Conservation (phyloP, 108 stramenopile genomes). For the Nitzschia putrida region DNA sequence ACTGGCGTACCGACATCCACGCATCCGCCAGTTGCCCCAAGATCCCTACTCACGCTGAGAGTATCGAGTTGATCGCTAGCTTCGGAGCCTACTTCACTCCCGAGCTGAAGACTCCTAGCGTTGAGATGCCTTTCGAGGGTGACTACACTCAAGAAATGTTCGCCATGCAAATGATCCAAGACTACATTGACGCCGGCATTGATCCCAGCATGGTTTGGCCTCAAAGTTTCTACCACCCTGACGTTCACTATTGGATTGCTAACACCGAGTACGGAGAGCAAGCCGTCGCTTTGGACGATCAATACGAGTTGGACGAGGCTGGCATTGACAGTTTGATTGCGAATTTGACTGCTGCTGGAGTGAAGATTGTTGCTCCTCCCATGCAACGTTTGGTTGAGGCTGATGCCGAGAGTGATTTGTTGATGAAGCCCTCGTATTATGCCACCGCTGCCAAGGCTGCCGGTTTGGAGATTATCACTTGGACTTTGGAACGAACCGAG, state of each 20-base stretch:
- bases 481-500: slow-evolving; percentile 69
- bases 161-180: slow-evolving; percentile 70
- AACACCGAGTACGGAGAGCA: slow-evolving; percentile 61
- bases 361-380: slow-evolving; percentile 65
- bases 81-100: slow-evolving; percentile 62
- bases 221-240: slow-evolving; percentile 52
- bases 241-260: slow-evolving; percentile 54
- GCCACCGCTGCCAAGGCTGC: slow-evolving; percentile 43
- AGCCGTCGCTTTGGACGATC: slow-evolving; percentile 58
- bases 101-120: slow-evolving; percentile 62
- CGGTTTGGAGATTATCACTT: slow-evolving; percentile 62
- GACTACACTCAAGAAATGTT: slow-evolving; percentile 61
- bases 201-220: slow-evolving; percentile 58
- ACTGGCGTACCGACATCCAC: slow-evolving; percentile 68
- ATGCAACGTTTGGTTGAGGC: slow-evolving; percentile 48
- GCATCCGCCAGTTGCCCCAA: slow-evolving; percentile 40
- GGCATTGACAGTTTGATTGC: slow-evolving; percentile 27
- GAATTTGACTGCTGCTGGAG: slow-evolving; percentile 37
- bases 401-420: slow-evolving; percentile 6
- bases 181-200: slow-evolving; percentile 61
- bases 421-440: not conserved
- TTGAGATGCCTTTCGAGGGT: slow-evolving; percentile 71
- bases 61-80: slow-evolving; percentile 52
- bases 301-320: slow-evolving; percentile 20
- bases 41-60: slow-evolving; percentile 66